phyloP scores from a whole-genome alignment of 1,284 basidiomycete species.

The Ceratobasidium sp. region DNA sequence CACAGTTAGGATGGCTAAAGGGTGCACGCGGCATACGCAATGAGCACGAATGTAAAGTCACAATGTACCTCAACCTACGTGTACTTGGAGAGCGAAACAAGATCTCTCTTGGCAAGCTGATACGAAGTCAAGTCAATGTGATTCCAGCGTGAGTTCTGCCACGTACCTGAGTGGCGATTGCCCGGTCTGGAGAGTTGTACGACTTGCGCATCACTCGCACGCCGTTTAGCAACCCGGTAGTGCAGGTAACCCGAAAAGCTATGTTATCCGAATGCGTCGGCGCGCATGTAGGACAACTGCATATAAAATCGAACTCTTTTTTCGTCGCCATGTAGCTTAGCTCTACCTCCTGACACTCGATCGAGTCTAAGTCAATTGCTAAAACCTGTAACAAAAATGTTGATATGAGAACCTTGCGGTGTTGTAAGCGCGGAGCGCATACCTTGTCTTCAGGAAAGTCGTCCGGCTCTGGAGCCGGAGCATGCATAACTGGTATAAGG shows the following conservation, averaged over 20 bases:
- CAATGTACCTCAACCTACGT: neutral
- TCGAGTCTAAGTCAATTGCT: neutral
- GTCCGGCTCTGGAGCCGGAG: neutral
- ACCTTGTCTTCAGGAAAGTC: neutral
- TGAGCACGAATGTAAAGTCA: neutral
- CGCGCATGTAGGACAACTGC: no score
- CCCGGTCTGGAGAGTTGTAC: neutral
- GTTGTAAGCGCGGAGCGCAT: neutral
- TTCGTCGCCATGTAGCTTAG: neutral
- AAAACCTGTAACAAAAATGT: neutral
- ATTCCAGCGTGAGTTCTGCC: neutral
- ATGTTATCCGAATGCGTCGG: neutral
- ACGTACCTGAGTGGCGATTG: neutral
- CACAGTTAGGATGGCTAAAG: neutral
- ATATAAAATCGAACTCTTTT: neutral
- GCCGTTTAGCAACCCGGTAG: neutral
- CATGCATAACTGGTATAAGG: no score
- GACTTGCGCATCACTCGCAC: conserved; percentile 13
- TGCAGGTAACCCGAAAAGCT: neutral
- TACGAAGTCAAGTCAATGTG: neutral
- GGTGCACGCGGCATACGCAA: neutral
- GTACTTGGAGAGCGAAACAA: neutral
- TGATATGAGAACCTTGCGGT: neutral
- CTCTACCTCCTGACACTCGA: neutral
- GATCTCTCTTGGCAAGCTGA: neutral